phyloP scores from a whole-genome alignment of 441 rosid genomes.

The Syzygium syzygioides region DNA sequence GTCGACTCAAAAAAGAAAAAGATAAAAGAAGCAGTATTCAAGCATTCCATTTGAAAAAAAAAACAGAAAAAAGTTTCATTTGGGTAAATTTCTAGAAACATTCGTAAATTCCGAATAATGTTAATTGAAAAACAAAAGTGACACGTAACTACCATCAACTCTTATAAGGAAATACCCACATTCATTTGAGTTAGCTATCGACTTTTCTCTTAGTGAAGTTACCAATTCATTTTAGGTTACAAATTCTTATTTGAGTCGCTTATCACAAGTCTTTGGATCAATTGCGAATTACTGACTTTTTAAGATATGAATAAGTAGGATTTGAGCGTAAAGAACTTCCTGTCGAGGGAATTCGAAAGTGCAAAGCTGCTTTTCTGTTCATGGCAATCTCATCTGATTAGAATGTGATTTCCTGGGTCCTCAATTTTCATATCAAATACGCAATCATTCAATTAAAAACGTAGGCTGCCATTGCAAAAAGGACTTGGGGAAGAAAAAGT shows the following conservation, averaged over 20 bases:
- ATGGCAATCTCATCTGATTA: neutral
- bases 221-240: neutral
- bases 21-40: neutral
- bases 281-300: neutral
- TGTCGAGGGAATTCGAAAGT: neutral
- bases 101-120: neutral
- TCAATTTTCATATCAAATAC: neutral
- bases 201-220: neutral
- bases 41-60: neutral
- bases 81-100: neutral
- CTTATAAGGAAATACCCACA: neutral
- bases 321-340: neutral
- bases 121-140: neutral
- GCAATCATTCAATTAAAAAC: neutral
- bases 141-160: fast-evolving
- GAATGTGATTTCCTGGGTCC: neutral
- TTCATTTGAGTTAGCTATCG: neutral
- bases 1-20: no score
- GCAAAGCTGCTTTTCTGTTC: neutral
- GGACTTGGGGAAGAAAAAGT: neutral
- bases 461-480: neutral
- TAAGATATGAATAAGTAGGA: neutral
- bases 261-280: neutral
- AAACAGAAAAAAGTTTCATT: fast-evolving
- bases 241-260: neutral